phyloP scores from a whole-genome alignment of 106 monocot species.

The Gastrodia elata region DNA sequence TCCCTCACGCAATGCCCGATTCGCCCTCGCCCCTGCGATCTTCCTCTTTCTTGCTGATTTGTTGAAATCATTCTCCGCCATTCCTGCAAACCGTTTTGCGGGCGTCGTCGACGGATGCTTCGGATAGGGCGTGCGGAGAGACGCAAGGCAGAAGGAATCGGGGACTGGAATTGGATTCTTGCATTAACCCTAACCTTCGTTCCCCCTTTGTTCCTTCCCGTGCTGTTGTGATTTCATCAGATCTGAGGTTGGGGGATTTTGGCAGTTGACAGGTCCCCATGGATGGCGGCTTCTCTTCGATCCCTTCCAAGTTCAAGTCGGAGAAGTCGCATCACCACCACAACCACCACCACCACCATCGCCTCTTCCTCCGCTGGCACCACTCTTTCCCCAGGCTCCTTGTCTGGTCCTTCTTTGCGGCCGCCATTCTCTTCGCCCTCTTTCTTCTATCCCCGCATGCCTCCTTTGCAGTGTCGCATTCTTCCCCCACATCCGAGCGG shows the following conservation, averaged over 20 bases:
- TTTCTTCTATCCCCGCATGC: constrained; percentile 11
- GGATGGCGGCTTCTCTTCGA: constrained; percentile 9
- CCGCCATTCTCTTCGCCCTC: constrained; percentile 12
- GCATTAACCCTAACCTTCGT: not conserved
- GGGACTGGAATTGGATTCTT: not conserved
- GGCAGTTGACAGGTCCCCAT: not conserved
- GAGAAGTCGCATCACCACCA: constrained; percentile 15
- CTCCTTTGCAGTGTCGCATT: not conserved
- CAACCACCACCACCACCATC: constrained; percentile 7
- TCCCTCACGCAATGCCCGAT: not conserved
- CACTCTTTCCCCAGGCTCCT: constrained; percentile 5
- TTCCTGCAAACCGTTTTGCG: not conserved
- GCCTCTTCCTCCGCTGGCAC: not conserved
- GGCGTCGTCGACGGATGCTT: not conserved
- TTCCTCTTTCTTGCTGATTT: not conserved
- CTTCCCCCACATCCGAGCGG: not conserved
- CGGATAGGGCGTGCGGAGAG: not conserved
- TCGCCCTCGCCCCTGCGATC: not conserved
- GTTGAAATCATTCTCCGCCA: not conserved
- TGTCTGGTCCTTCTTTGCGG: constrained; percentile 8
- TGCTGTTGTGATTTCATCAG: not conserved
- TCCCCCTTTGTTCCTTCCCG: not conserved
- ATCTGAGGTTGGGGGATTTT: not conserved
- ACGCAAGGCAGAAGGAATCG: not conserved
- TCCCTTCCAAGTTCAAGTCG: constrained; percentile 18